Evolutionary conservation across 2,329 filamentous ascomycete species (phyloP).

Genomic region (Neodidymelliopsis sp.): DNA sequence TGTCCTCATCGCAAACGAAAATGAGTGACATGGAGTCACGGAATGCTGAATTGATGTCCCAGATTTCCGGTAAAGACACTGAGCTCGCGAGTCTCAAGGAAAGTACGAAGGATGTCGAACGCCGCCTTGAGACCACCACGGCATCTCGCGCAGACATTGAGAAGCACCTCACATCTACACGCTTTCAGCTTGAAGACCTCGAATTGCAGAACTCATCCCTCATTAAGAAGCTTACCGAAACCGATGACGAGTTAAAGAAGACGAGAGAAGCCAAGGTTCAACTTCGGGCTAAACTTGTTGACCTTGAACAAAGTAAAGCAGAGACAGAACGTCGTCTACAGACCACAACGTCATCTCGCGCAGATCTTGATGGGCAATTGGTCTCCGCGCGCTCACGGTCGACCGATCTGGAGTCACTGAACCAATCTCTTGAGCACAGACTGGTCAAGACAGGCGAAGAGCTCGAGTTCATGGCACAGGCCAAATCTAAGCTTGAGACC

Average conservation of each 20-base stretch:
- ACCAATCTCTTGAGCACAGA: not conserved
- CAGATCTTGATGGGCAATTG: constrained; percentile 8
- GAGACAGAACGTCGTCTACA: not conserved
- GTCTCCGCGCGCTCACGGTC: constrained; percentile 5
- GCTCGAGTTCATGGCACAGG: not conserved
- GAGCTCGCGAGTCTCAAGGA: constrained; percentile 7
- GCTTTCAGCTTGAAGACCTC: not conserved
- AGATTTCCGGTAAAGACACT: constrained; percentile 20
- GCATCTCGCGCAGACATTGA: constrained; percentile 6
- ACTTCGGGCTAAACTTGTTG: constrained; percentile 2
- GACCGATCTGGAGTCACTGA: not conserved
- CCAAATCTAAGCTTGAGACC: constrained; percentile 2
- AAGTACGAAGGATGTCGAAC: not conserved
- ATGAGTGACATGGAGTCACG: constrained; percentile 28
- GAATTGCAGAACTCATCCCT: constrained; percentile 1
- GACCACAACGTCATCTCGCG: constrained; percentile 2
- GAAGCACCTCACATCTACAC: constrained; percentile 8
- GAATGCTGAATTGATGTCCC: constrained; percentile 21
- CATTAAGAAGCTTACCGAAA: not conserved
- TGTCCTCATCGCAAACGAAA: constrained; percentile 22
- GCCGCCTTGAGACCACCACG: not conserved
- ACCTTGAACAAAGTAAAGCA: not conserved
- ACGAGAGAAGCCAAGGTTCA: not conserved
- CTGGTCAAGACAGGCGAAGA: not conserved
- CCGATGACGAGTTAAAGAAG: not conserved